Evolutionary conservation across 768 basidiomycete genomes (phyloP), one percentile per base, ranked within the genome.

Genomic region (Pulveroboletus sp.): DNA sequence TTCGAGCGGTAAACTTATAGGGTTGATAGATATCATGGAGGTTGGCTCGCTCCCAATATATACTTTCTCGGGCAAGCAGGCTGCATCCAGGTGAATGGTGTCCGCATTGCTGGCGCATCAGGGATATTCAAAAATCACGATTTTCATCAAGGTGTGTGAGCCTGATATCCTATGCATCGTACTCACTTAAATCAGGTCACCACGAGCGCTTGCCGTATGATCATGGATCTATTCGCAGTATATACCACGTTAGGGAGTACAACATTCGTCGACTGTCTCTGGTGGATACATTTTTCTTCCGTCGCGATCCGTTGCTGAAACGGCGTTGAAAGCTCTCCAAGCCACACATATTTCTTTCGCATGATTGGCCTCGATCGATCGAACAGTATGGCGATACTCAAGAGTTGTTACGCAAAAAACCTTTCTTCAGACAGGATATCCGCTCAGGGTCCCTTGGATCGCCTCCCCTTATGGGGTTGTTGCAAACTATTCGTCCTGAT

Each of bases 41-140:
- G 94, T 6, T 98, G 95, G 94, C 69, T 98, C 11, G 97, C 95
- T 0, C 90, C 89, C 1, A 94, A 97, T 62, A 94, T 99, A 45
- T 99, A 97, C 69, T 98, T 90, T 66, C 79, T 99, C 3, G 97
- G 97, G 0, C 81, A 86, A 60, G 92, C 94, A 3, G 94, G 94
- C 0, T 90, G 88, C 43, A 77, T 99, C 0, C 80, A 85, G 31
- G 83, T 97, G 23, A 87, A 95, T 58, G 94, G 94, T 0, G 53
- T 97, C 19, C 79, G 91, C 8, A 89, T 99, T 37, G 84, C 88
- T 17, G 97, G 97, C 4, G 83, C 87, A 3, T 95, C 92, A 10
- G 95, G 97, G 20, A 98, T 97, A 43, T 97, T 84, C 73, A 93
- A 93, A 55, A 64, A 63, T 1, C 75, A 82, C 36, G 84, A 97